Evolutionary conservation across 805 yeast genomes (phyloP).

Genomic region (Zygosaccharomyces bisporus): DNA sequence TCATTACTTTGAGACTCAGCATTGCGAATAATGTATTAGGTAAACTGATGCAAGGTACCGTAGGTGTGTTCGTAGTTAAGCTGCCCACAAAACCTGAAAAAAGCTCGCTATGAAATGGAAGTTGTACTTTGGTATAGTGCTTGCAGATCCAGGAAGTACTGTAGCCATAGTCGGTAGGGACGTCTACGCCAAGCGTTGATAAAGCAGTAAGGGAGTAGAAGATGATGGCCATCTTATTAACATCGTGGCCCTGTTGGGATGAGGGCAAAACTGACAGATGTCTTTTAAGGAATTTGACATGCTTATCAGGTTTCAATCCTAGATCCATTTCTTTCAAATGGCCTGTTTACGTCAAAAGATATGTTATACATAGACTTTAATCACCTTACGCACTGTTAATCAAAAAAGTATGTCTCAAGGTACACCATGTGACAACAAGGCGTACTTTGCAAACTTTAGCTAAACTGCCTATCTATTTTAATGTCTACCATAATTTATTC

Average conservation of each 20-base stretch:
- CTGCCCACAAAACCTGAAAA: constrained; percentile 32
- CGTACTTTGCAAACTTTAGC: background rate
- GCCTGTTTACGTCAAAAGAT: background rate
- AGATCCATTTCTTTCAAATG: background rate
- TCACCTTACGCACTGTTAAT: too few species aligned
- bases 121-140: constrained; percentile 29
- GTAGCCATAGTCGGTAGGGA: constrained; percentile 26
- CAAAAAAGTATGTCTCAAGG: too few species aligned
- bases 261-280: constrained; percentile 54
- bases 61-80: constrained; percentile 14
- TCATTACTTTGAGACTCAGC: constrained; percentile 50
- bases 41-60: constrained; percentile 47
- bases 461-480: background rate
- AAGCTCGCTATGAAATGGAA: constrained; percentile 28
- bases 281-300: constrained; percentile 45
- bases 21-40: constrained; percentile 74
- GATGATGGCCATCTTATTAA: constrained; percentile 63
- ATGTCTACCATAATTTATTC: background rate
- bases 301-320: constrained; percentile 20
- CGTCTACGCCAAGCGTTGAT: constrained; percentile 30
- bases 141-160: constrained; percentile 31
- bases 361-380: too few species aligned
- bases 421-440: background rate
- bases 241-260: constrained; percentile 57
- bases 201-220: constrained; percentile 65